phyloP scores from a whole-genome alignment of 352 stramenopile species.

The Phytopythium chamaehyphon region DNA sequence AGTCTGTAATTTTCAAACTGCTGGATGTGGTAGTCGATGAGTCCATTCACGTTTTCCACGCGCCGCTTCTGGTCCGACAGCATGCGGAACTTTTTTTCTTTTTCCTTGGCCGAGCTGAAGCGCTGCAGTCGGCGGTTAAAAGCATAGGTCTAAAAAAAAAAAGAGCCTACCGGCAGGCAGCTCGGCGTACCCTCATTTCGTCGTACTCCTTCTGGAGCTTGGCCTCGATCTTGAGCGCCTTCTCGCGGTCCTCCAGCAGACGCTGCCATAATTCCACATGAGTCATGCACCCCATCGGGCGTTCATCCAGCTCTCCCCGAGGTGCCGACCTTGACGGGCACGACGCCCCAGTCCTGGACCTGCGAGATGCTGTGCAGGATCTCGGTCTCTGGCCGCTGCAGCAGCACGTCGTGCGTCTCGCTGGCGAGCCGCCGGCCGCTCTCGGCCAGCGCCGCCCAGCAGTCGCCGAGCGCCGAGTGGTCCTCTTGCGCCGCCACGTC shows the following conservation, averaged over 20 bases:
- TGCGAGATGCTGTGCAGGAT: conserved; percentile 67
- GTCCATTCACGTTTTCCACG: conserved; percentile 74
- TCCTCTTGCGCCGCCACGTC: conserved; percentile 68
- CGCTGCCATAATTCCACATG: conserved; percentile 22
- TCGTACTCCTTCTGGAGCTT: conserved; percentile 82
- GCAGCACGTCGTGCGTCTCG: conserved; percentile 76
- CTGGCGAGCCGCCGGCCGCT: conserved; percentile 43
- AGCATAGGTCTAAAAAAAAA: too few relatives aligned
- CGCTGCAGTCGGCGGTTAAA: too few relatives aligned
- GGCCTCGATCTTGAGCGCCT: conserved; percentile 68
- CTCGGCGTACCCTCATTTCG: conserved; percentile 36
- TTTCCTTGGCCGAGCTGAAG: conserved; percentile 48
- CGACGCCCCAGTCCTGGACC: conserved; percentile 80
- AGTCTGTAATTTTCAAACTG: conserved; percentile 72
- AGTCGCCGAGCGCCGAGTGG: conserved; percentile 34
- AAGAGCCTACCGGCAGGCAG: not conserved
- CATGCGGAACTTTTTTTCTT: conserved; percentile 80
- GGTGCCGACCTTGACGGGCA: conserved; percentile 71
- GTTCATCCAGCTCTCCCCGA: not conserved
- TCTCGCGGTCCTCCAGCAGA: conserved; percentile 78
- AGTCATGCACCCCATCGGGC: not conserved
- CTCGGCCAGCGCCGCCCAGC: conserved; percentile 42
- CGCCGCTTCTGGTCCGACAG: conserved; percentile 79
- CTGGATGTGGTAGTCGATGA: conserved; percentile 71
- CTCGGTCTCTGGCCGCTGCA: conserved; percentile 60